Evolutionary conservation across 495 filamentous ascomycete genomes (phyloP).

Genomic region (Astrothelium macrocarpum): DNA sequence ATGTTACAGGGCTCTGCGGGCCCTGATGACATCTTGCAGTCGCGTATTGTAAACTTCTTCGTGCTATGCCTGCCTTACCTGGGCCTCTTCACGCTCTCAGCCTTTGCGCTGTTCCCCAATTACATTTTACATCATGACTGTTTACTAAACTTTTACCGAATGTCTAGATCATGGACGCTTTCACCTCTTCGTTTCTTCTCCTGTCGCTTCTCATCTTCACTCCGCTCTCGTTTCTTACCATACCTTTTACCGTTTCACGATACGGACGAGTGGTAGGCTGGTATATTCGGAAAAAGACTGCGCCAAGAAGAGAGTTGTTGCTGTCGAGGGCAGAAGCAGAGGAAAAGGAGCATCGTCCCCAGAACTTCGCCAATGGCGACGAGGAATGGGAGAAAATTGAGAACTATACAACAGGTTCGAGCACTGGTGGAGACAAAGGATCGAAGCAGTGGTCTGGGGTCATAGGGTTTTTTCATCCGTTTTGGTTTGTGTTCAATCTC

Average conservation of each 20-base stretch:
- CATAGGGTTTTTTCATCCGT: conserved; percentile 94
- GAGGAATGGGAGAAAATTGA: conserved; percentile 73
- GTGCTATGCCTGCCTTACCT: background rate
- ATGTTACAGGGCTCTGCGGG: background rate
- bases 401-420: conserved; percentile 40
- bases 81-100: background rate
- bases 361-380: conserved; percentile 39
- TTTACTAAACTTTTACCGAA: background rate
- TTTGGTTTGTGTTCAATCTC: conserved; percentile 53
- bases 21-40: conserved; percentile 3
- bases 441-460: conserved; percentile 65
- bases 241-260: background rate
- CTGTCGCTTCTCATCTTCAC: background rate
- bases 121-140: background rate
- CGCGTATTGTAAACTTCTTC: background rate
- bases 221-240: background rate
- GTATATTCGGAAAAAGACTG: conserved; percentile 51
- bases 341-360: conserved; percentile 42
- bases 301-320: conserved; percentile 53
- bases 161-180: background rate
- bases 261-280: background rate
- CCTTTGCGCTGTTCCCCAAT: background rate
- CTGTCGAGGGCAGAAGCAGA: conserved; percentile 50
- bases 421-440: conserved; percentile 43
- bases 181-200: background rate